Evolutionary conservation across 192 early-diverging fungal species (phyloP).

Genomic region (Piromyces sp.): DNA sequence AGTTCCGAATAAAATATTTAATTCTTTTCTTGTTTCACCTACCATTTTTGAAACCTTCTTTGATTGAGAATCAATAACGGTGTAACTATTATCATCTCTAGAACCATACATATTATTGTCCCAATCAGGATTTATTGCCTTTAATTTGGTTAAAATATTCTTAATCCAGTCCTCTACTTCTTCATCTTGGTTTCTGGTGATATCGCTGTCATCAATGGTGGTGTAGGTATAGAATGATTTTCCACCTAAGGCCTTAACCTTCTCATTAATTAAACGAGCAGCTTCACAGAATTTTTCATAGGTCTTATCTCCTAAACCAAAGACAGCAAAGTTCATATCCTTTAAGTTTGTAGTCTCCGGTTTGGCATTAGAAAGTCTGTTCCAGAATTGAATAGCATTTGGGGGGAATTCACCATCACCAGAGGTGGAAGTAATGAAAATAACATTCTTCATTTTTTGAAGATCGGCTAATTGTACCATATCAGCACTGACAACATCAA

Average conservation of each 20-base stretch:
- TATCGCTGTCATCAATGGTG: background rate
- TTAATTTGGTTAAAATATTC: background rate
- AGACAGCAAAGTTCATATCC: conserved; percentile 58
- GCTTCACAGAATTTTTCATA: background rate
- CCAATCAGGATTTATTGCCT: background rate
- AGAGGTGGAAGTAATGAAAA: conserved; percentile 67
- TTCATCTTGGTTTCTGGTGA: background rate
- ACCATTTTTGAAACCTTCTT: too few species aligned
- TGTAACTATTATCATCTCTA: background rate
- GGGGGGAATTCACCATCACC: conserved; percentile 94
- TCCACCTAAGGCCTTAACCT: background rate
- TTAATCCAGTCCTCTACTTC: background rate
- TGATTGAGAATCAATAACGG: too few species aligned
- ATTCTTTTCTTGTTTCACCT: background rate
- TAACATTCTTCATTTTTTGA: conserved; percentile 54
- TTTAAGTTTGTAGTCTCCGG: conserved; percentile 35
- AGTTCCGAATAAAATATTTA: conserved; percentile 66
- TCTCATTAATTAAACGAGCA: background rate
- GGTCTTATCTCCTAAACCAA: conserved; percentile 65
- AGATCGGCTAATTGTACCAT: conserved; percentile 58
- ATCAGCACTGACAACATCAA: conserved; percentile 63
- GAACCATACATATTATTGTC: background rate
- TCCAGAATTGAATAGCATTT: conserved; percentile 79
- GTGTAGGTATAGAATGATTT: background rate
- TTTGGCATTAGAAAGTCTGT: conserved; percentile 44